Conservation (phyloP, 2,329 filamentous ascomycete species). For the Celoporthe dispersa region DNA sequence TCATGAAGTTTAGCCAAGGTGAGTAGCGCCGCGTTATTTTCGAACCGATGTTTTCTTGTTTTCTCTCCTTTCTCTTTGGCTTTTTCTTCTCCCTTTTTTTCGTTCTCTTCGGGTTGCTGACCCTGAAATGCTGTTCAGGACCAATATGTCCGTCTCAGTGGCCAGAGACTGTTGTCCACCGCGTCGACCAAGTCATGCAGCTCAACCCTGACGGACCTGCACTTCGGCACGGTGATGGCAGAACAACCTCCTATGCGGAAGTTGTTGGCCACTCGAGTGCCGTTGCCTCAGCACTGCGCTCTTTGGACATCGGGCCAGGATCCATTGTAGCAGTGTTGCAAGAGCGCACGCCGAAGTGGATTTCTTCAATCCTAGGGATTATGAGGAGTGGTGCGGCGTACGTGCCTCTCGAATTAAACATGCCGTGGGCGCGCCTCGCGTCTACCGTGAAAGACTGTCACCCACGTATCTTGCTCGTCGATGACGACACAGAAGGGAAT, state of each 20-base stretch:
- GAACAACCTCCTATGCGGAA: neutral
- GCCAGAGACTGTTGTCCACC: no score
- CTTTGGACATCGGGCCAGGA: neutral
- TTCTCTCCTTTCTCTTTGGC: no score
- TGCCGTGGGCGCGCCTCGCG: constrained; percentile 38
- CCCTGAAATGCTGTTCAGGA: no score
- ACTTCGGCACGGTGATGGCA: no score
- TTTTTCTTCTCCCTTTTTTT: no score
- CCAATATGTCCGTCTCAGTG: no score
- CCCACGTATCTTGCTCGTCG: constrained; percentile 34
- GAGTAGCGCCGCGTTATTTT: no score
- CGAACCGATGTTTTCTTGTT: no score
- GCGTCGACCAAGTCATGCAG: no score
- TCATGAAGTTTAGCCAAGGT: no score
- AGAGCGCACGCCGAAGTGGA: constrained; percentile 41
- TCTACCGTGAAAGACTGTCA: constrained; percentile 37
- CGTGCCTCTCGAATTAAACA: constrained; percentile 46
- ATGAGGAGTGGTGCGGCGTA: constrained; percentile 43
- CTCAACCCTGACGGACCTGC: no score
- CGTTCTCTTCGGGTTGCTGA: no score
- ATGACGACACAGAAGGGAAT: neutral
- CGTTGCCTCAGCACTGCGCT: neutral
- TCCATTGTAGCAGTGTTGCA: constrained; percentile 45
- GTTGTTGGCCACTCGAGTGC: neutral
- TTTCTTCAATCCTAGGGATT: constrained; percentile 47